phyloP scores from a whole-genome alignment of 1,139 yeast species.

The Kurtzmaniella quercitrusa region DNA sequence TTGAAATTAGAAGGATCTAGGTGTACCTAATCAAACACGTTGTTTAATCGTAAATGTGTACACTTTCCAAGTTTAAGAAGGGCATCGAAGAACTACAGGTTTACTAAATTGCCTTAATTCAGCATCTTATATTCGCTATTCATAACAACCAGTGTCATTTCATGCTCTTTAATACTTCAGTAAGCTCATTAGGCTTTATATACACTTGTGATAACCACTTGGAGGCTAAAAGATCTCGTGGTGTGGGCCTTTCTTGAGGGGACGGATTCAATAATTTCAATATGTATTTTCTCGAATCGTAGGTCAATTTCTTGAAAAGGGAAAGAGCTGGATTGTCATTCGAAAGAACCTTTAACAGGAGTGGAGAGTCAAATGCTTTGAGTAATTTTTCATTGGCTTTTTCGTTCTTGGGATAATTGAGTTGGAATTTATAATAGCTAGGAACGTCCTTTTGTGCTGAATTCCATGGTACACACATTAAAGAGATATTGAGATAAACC shows the following conservation, averaged over 20 bases:
- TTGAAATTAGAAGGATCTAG: too few species aligned
- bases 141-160: background rate
- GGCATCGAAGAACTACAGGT: too few species aligned
- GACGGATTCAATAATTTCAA: conserved; percentile 35
- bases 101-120: too few species aligned
- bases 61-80: too few species aligned
- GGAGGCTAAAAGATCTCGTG: conserved; percentile 26
- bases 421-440: conserved; percentile 21
- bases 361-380: conserved; percentile 20
- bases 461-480: conserved; percentile 49
- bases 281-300: conserved; percentile 33
- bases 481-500: conserved; percentile 40
- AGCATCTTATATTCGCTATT: too few species aligned
- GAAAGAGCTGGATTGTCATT: conserved; percentile 29
- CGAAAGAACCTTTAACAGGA: conserved; percentile 6
- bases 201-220: conserved; percentile 43
- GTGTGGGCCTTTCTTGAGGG: conserved; percentile 19
- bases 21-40: too few species aligned
- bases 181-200: conserved; percentile 39
- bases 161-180: conserved; percentile 12
- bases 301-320: conserved; percentile 35
- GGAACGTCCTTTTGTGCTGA: conserved; percentile 24
- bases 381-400: conserved; percentile 15
- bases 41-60: too few species aligned
- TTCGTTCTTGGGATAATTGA: conserved; percentile 19